Evolutionary conservation across 73 alveolate genomes (phyloP).

Genomic region (Paramecium tetraurelia): DNA sequence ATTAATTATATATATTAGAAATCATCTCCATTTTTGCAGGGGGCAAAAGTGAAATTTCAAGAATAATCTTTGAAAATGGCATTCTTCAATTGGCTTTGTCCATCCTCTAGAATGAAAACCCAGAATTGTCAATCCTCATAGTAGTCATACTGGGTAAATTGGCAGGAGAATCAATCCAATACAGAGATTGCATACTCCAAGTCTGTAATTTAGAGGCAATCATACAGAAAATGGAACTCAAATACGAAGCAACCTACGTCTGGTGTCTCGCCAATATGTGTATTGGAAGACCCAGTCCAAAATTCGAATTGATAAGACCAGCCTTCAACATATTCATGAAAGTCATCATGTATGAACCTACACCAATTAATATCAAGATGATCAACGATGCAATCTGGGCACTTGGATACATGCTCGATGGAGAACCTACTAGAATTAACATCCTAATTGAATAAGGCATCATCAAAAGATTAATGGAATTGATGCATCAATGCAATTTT

Average conservation of each 20-base stretch:
- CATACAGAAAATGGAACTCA: neutral
- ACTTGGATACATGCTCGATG: neutral
- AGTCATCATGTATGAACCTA: neutral
- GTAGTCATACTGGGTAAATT: neutral
- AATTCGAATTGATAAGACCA: neutral
- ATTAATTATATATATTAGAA: neutral
- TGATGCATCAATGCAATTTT: neutral
- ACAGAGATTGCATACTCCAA: neutral
- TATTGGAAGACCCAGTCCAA: neutral
- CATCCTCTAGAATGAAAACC: neutral
- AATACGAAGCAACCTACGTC: neutral
- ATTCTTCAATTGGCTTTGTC: neutral
- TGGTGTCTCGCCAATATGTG: neutral
- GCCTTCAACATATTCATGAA: neutral
- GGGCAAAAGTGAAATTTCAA: neutral
- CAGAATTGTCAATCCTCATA: neutral
- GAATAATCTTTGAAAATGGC: neutral
- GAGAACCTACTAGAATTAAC: neutral
- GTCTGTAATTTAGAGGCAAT: neutral
- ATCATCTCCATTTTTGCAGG: neutral
- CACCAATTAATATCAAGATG: neutral
- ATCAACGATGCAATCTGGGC: slow-evolving; percentile 7
- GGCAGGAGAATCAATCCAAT: neutral
- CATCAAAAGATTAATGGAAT: neutral
- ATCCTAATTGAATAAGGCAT: neutral